Evolutionary conservation across 768 basidiomycete genomes (phyloP), one percentile per base, ranked within the genome.

Genomic region (Leccinum disarticulatum): DNA sequence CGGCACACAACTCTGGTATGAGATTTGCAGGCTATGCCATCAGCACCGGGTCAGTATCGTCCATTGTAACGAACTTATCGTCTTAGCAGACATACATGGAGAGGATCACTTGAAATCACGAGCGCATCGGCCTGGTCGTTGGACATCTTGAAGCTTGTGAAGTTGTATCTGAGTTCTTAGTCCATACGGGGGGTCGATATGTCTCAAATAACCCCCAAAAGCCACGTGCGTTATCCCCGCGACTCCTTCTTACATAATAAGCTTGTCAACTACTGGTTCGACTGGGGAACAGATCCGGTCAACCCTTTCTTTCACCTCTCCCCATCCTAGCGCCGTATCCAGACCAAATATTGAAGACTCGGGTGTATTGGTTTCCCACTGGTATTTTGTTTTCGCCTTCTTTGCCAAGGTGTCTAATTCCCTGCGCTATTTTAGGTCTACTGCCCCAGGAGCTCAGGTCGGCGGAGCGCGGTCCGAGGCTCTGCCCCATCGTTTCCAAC

Each of bases 1-100:
- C 83, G 48, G 83, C 78, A 72, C 93, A 95, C 1, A 95, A 80
- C 68, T 91, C 90, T 33, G 90, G 90, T 55, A 95, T 95, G 62
- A 95, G 80, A 73, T 93, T 94, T n/a, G 93, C 93, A 19, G 93
- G 93, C 87, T 95, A 77, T 53, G 9, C 9, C 33, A 48, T 3
- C 19, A 6, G 17, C 0, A 38, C 17, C 17, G 38, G 41, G 17
- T 5, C 3, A 10, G 49, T 31, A 25, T 59, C n/a, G 17, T 54
- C 33, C n/a, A 33, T 30, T 56, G 36, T 11, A 3, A 6, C 14
- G 3, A 3, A 5, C 10, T 27, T 48, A 33, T 35, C 6, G 51
- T 7, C 19, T 22, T 10, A 28, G 22, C 7, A 11, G 15, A 68
- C 82, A 64, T 64, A 87, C 87, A 70, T 89, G 87, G 27, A 81